Evolutionary conservation across 257 asterid genomes (phyloP), one percentile per base, ranked within the genome.

Genomic region (Hygrophila difformis): DNA sequence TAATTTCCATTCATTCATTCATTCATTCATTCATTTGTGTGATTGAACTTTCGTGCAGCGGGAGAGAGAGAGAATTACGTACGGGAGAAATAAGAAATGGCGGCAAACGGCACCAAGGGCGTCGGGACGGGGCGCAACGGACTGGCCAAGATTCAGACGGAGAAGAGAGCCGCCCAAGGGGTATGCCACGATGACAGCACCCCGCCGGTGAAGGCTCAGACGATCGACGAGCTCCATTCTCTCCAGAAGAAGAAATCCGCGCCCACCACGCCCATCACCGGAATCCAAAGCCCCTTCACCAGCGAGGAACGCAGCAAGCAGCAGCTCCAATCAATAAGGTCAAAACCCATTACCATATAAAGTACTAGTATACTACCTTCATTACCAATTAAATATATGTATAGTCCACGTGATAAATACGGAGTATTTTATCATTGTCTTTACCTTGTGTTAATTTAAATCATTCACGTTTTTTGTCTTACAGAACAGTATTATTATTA

Each of bases 181-280:
- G 55, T 77, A n/a, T 73, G 79, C 61, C 76, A 64, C 49, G 82
- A 77, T 54, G 87, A 77, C 61, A 74, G 76, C 38, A 63, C 82
- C 50, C 47, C 79, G 39, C 78, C 87, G 45, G 70, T 77, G 65
- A 77, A 59, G 62, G 87, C 82, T 17, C 75, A 77, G 70, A 73
- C 79, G 36, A 70, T 73, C 6, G 82, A 77, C 53, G 87, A 77
- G 67, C 87, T 77, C 44, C 87, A 73, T 49, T 73, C 82, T 21
- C 79, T 77, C 2, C 87, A 77, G 79, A 70, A 29, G 74, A 77
- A 77, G 72, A 77, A 67, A 56, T 77, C 87, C 18, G 83, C 79
- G 10, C 83, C 83, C 3, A 73, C 70, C 11, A 73, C 87, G 18
- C 87, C 87, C 5, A 41, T 53, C 47, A 12, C 52, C 9, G 77